Percentiles rank a stretch among this genome's conserved stretches.
These are phyloP conservation scores for Dovyalis caffra DNA, from an alignment of 345 rosid species.

Conservation along the genomic window DNA sequence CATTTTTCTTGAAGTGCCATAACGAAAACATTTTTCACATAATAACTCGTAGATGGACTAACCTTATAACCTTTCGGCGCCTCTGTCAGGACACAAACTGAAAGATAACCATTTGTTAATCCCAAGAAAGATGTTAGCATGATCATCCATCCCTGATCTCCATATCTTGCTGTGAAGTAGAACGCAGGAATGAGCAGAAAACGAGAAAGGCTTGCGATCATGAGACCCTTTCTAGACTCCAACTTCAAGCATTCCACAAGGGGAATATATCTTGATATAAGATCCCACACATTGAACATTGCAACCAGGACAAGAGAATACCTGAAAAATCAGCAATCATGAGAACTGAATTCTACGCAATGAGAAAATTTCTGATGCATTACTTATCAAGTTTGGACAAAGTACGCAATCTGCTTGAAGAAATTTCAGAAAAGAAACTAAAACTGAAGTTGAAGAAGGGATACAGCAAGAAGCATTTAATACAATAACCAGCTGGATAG, in stretches of 20 bases:
- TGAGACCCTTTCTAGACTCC: slow-evolving; percentile 65
- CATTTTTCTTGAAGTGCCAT: background rate
- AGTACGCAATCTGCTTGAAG: no score
- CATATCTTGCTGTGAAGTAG: slow-evolving; percentile 80
- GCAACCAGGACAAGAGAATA: slow-evolving; percentile 70
- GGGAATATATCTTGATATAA: slow-evolving; percentile 63
- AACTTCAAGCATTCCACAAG: slow-evolving; percentile 50
- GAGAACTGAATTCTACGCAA: background rate
- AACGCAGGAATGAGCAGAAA: slow-evolving; percentile 67
- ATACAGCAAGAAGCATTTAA: no score
- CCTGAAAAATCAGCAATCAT: slow-evolving; percentile 33
- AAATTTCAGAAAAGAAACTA: no score
- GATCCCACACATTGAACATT: slow-evolving; percentile 62
- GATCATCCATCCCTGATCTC: slow-evolving; percentile 94
- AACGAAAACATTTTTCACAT: background rate
- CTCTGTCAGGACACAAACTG: slow-evolving; percentile 70
- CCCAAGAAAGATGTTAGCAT: slow-evolving; percentile 63
- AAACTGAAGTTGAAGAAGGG: no score
- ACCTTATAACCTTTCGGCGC: slow-evolving; percentile 94
- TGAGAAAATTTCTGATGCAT: no score
- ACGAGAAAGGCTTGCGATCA: slow-evolving; percentile 49
- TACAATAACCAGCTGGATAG: no score
- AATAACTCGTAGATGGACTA: slow-evolving; percentile 3
- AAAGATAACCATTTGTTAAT: slow-evolving; percentile 70
- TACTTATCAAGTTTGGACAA: no score